Conservation (phyloP, 2,329 filamentous ascomycete species). For the Aureobasidium sp. region DNA sequence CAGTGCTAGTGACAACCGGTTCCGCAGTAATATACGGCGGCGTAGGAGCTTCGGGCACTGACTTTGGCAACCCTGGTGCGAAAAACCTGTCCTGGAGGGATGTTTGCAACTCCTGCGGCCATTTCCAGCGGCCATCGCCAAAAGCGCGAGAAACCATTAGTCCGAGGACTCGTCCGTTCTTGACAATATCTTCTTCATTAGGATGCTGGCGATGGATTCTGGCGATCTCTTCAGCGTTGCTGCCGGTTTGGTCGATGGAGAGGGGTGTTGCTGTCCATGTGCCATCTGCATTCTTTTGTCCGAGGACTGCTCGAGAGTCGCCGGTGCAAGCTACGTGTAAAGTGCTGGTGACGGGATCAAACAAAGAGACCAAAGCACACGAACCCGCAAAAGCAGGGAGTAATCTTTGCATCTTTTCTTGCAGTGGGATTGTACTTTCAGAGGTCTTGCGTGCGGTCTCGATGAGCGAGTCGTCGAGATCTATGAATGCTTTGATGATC, state of each 20-base stretch:
- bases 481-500: constrained; percentile 35
- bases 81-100: constrained; percentile 43
- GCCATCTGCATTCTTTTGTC: constrained; percentile 36
- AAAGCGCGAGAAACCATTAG: constrained; percentile 59
- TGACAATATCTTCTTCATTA: constrained; percentile 52
- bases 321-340: constrained; percentile 60
- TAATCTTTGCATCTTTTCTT: constrained; percentile 21
- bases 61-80: constrained; percentile 38
- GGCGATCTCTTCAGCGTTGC: constrained; percentile 51
- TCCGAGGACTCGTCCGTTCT: constrained; percentile 55
- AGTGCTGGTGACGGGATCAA: constrained; percentile 47
- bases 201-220: constrained; percentile 55
- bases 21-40: constrained; percentile 64
- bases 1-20: constrained; percentile 55
- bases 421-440: neutral
- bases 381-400: constrained; percentile 46
- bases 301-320: constrained; percentile 61
- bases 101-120: constrained; percentile 45
- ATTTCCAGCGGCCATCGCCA: constrained; percentile 64
- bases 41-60: constrained; percentile 38
- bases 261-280: constrained; percentile 50
- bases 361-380: constrained; percentile 57
- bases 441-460: neutral
- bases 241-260: constrained; percentile 60
- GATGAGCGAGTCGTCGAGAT: constrained; percentile 35